Evolutionary conservation across 257 asterid genomes (phyloP).

Genomic region (Nicotiana paniculata): DNA sequence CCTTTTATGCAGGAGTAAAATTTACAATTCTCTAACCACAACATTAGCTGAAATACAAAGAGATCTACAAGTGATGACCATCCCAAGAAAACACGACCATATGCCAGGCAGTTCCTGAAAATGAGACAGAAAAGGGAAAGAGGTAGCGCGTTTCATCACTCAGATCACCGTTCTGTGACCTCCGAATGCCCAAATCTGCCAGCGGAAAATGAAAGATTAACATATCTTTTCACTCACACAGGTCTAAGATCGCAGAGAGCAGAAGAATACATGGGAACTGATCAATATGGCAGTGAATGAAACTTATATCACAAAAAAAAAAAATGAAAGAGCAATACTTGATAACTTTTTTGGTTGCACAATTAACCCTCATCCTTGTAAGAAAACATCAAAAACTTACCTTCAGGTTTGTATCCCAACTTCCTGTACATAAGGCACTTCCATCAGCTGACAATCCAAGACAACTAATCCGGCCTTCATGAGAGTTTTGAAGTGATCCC

Average conservation of each 20-base stretch:
- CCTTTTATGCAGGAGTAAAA: no score
- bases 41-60: background rate
- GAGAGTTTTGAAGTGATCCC: slow-evolving; percentile 91
- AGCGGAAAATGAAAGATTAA: background rate
- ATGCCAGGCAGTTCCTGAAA: background rate
- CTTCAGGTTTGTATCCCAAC: slow-evolving; percentile 91
- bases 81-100: background rate
- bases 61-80: slow-evolving; percentile 14
- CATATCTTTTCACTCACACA: background rate
- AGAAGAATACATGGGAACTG: background rate
- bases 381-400: slow-evolving; percentile 19
- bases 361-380: no score
- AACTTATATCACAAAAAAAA: no score
- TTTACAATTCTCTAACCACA: background rate
- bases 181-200: slow-evolving; percentile 98
- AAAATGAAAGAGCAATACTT: no score
- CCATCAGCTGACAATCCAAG: slow-evolving; percentile 95
- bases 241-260: background rate
- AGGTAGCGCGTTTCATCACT: slow-evolving; percentile 8
- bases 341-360: no score
- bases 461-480: slow-evolving; percentile 69
- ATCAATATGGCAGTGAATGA: no score
- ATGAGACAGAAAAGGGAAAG: background rate
- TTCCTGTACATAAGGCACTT: slow-evolving; percentile 96
- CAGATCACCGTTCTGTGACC: slow-evolving; percentile 80